Evolutionary conservation across 352 stramenopile genomes (phyloP).

Genomic region (Phytophthora melonis): DNA sequence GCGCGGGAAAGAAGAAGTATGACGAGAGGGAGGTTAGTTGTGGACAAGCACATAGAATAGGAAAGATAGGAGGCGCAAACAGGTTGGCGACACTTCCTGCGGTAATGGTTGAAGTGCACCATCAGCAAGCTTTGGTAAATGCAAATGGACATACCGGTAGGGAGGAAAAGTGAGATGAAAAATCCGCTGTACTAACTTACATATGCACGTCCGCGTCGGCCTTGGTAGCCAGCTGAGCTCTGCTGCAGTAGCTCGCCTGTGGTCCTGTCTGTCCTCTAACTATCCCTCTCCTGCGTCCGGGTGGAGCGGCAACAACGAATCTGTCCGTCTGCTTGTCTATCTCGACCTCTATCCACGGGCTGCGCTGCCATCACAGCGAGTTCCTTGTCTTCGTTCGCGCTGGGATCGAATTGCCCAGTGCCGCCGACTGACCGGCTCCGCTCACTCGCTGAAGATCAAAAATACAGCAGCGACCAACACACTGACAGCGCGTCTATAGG

Average conservation of each 20-base stretch:
- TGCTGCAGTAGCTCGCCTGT: constrained; percentile 7
- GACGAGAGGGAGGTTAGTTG: neutral
- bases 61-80: neutral
- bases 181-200: constrained; percentile 48
- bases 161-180: constrained; percentile 14
- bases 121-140: no score
- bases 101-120: no score
- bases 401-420: constrained; percentile 4
- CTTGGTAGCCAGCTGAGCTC: constrained; percentile 9
- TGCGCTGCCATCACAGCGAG: constrained; percentile 4
- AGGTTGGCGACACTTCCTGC: no score
- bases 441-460: constrained; percentile 13
- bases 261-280: constrained; percentile 23
- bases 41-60: neutral
- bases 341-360: neutral
- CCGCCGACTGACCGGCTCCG: neutral
- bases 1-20: neutral
- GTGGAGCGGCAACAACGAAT: neutral
- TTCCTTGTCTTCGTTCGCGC: neutral
- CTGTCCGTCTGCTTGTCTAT: no score
- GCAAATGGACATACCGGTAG: neutral
- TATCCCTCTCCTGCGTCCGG: constrained; percentile 5
- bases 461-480: constrained; percentile 21
- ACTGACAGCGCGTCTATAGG: constrained; percentile 54
- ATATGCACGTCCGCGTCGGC: constrained; percentile 37